phyloP scores from a whole-genome alignment of 805 yeast species.

The Wickerhamomyces strasburgensis region DNA sequence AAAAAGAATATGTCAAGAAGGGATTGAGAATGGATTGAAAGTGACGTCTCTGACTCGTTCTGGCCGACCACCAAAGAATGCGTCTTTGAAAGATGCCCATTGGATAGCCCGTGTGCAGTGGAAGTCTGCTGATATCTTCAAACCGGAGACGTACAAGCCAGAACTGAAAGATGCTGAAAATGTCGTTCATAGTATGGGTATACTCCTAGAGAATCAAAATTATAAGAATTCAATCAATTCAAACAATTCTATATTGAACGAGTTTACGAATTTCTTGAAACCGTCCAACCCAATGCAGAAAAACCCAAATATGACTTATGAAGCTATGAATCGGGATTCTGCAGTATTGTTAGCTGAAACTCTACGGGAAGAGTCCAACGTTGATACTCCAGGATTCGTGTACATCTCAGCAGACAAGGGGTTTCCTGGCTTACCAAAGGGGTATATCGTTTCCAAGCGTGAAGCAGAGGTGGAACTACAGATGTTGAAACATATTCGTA shows the following conservation, averaged over 20 bases:
- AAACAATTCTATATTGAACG: conserved; percentile 25
- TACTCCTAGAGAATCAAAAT: conserved; percentile 59
- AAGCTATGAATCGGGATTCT: conserved; percentile 62
- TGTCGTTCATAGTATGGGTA: conserved; percentile 82
- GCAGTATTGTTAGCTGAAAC: conserved; percentile 62
- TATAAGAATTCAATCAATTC: conserved; percentile 52
- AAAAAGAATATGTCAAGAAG: conserved; percentile 63
- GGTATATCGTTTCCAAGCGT: conserved; percentile 71
- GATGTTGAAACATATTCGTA: conserved; percentile 44
- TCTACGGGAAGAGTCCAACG: conserved; percentile 29
- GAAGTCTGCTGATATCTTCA: conserved; percentile 63
- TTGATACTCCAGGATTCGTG: conserved; percentile 44
- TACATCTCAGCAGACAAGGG: conserved; percentile 79
- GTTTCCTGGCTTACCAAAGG: conserved; percentile 61
- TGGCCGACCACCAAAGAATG: conserved; percentile 43
- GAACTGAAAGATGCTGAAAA: conserved; percentile 47
- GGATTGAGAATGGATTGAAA: conserved; percentile 52
- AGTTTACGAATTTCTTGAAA: conserved; percentile 35
- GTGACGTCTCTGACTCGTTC: conserved; percentile 69
- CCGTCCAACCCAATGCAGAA: conserved; percentile 57
- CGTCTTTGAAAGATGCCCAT: conserved; percentile 26
- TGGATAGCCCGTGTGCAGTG: conserved; percentile 63
- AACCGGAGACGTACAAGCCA: conserved; percentile 51
- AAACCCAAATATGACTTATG: conserved; percentile 44
- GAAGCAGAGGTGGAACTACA: conserved; percentile 61